Base-by-base conservation (phyloP, 192 early-diverging fungal genomes). In the Entomortierella beljakovae region DNA sequence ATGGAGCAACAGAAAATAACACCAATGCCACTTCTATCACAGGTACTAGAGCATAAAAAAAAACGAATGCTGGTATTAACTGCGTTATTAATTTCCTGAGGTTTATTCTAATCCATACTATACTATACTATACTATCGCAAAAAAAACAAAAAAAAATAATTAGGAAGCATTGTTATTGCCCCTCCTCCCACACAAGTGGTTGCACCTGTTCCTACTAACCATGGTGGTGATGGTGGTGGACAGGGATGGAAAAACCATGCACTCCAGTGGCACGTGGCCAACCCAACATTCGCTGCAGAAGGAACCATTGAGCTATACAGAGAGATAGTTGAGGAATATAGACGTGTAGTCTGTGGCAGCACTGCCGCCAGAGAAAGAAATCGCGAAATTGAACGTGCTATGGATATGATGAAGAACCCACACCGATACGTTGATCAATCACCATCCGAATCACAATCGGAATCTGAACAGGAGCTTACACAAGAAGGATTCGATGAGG, bases 281-380 rank as follows among this genome's bases (percentile, higher is more conserved):
- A 79, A 79, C 40, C 75, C 75, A 35, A 79, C 75, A 5, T 79
- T 79, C 60, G 75, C 75, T 18, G 75, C 75, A 6, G 75, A 79
- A 34, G 75, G 75, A 28, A 79, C 75, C 1, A 64, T 79, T 40
- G 75, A 79, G 11, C 61, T 79, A 18, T 79, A 79, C 50, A 57
- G 52, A 32, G 75, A 79, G 4, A 26, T 79, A 23, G 75, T 79
- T 16, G 75, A 79, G 34, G 75, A 79, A 20, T 79, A 79, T 42
- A 43, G 75, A 33, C 55, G 75, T 25, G 43, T 79, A 15, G 62
- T 79, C 5, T 79, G 67, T 32, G 75, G 75, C 13, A 79, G 61
- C 38, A 35, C 61, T 10, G 75, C 67, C 0, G 40, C 61, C 16
- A 40, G 61, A n/a, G 75, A 79, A 37, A 42, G 75, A 6, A 43